phyloP scores from a whole-genome alignment of 495 filamentous ascomycete genomes.

The Aspergillus funiculosus region DNA sequence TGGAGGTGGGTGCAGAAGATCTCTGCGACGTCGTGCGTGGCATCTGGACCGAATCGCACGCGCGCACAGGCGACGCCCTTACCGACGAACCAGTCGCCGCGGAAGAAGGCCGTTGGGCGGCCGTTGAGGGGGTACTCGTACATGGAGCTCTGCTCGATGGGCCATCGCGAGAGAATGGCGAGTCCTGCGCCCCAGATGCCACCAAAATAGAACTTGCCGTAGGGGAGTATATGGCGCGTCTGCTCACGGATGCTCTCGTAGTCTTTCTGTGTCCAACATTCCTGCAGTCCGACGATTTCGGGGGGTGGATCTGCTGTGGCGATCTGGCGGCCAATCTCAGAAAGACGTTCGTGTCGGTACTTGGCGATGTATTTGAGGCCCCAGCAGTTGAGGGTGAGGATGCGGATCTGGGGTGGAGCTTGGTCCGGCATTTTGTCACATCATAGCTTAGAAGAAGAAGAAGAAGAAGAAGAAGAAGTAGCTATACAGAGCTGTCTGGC shows the following conservation, averaged over 20 bases:
- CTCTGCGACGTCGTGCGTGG: conserved; percentile 61
- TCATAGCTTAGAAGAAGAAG: not conserved
- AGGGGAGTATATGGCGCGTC: conserved; percentile 74
- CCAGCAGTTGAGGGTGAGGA: conserved; percentile 93
- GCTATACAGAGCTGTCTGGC: too few species aligned
- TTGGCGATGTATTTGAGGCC: conserved; percentile 84
- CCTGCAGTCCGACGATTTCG: conserved; percentile 88
- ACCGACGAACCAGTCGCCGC: conserved; percentile 88
- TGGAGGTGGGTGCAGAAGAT: conserved; percentile 96
- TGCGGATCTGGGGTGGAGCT: conserved; percentile 49
- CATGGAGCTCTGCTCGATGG: conserved; percentile 91
- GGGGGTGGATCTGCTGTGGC: conserved; percentile 60
- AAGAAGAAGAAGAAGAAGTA: too few species aligned
- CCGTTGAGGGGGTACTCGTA: conserved; percentile 86
- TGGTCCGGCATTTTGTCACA: conserved; percentile 8
- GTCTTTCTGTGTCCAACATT: conserved; percentile 92
- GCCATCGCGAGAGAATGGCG: conserved; percentile 91
- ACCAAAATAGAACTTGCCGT: conserved; percentile 89
- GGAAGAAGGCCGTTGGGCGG: conserved; percentile 83
- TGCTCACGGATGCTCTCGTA: conserved; percentile 73
- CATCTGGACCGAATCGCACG: conserved; percentile 63
- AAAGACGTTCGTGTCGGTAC: conserved; percentile 70
- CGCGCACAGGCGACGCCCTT: conserved; percentile 87
- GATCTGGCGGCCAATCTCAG: conserved; percentile 75
- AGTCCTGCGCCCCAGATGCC: conserved; percentile 86